Evolutionary conservation across 495 filamentous ascomycete species (phyloP).

Genomic region (Amphirosellinia nigrospora): DNA sequence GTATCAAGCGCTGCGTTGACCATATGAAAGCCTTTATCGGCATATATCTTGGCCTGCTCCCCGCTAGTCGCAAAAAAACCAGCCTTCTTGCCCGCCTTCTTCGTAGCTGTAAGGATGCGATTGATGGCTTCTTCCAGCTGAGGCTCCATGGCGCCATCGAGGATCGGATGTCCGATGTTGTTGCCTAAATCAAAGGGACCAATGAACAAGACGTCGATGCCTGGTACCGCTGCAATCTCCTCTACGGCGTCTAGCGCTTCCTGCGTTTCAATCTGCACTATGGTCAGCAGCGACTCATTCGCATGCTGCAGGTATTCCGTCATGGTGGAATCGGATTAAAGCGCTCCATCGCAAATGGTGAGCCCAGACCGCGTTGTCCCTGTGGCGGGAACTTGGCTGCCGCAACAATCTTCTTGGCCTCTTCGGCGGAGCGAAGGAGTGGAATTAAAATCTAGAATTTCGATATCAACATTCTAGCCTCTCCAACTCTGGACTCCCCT

Average conservation of each 20-base stretch:
- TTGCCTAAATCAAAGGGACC: conserved; percentile 81
- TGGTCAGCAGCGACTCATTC: conserved; percentile 71
- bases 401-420: conserved; percentile 63
- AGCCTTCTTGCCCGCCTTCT: conserved; percentile 71
- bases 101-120: conserved; percentile 66
- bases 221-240: conserved; percentile 72
- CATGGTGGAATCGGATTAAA: conserved; percentile 60
- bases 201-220: conserved; percentile 77
- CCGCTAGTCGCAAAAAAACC: conserved; percentile 79
- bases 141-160: conserved; percentile 63
- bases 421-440: conserved; percentile 67
- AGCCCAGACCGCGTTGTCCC: conserved; percentile 69
- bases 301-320: conserved; percentile 76
- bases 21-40: conserved; percentile 79
- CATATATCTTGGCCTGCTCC: conserved; percentile 66
- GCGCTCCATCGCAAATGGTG: conserved; percentile 68
- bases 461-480: conserved; percentile 31
- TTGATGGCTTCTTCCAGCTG: conserved; percentile 72
- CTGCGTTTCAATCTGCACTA: conserved; percentile 83
- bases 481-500: not conserved
- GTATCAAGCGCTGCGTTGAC: conserved; percentile 69
- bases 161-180: conserved; percentile 75
- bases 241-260: conserved; percentile 73
- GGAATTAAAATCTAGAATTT: conserved; percentile 63
- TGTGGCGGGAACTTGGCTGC: conserved; percentile 71